Base-by-base conservation (phyloP, 2,329 filamentous ascomycete genomes). In the Exophiala dermatitidis region DNA sequence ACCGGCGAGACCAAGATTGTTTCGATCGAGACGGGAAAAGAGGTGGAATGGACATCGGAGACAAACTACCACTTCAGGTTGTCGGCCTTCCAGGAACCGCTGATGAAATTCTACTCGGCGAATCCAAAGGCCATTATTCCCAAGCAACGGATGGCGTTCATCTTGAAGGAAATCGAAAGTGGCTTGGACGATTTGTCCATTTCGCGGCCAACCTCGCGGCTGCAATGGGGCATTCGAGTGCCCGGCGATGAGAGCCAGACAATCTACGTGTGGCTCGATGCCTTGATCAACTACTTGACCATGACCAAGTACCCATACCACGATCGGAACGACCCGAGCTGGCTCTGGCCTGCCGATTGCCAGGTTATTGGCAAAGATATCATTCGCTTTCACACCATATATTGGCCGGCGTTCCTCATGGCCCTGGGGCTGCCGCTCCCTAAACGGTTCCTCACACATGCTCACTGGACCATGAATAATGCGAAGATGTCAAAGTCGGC, bases 361-460 rank as follows among this genome's bases (percentile, higher is more conserved):
- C 93, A 98, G 43, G 82, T 98, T 29, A 85, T 98, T 51, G 93
- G 93, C 46, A 98, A 98, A 71, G 93, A 98, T 68, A 98, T 98
- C 60, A 77, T 95, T 53, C 85, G 77, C 12, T 98, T 98, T 70
- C 94, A 98, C 68, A 91, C 88, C 69, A 84, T 98, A 45, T 98
- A 98, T 75, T 98, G 94, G 93, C 93, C 93, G 0, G 93, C 93
- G 2, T 86, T 98, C 62, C 82, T 98, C 10, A 85, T 98, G 78
- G 91, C 93, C 1, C 75, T 96, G 9, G 83, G 84, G 48, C 76
- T 97, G 3, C 85, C 88, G 1, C 74, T 87, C 0, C 89, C 93
- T 0, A 85, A 83, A 65, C 83, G 83, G 58, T 80, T 98, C 32
- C 75, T 98, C 2, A 88, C 88, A 48, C 93, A 98, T 67, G 90